A percentile compares a stretch with the other conserved stretches of the same genome.
Evolutionary conservation across 768 basidiomycete genomes (phyloP).

Genomic region (Leccinellum rugosiceps): DNA sequence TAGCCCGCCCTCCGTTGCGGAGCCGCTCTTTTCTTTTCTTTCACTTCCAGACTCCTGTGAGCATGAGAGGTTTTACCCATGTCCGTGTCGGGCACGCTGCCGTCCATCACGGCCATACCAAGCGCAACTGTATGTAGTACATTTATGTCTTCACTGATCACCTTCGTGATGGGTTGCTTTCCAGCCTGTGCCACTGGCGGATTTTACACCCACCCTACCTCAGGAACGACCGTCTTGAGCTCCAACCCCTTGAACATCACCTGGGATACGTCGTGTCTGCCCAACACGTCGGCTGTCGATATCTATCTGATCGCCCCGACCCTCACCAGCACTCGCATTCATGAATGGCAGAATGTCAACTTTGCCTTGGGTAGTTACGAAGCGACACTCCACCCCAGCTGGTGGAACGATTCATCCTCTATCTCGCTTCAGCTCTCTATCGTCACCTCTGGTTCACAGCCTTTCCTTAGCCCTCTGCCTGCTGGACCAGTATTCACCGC

Average conservation of each 20-base stretch:
- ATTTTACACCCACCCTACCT: conserved; percentile 57
- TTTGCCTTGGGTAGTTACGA: conserved; percentile 48
- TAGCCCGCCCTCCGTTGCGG: conserved; percentile 26
- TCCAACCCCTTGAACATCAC: conserved; percentile 50
- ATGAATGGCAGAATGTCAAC: conserved; percentile 55
- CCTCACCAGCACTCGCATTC: conserved; percentile 40
- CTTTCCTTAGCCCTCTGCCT: conserved; percentile 51
- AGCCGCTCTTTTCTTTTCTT: conserved; percentile 24
- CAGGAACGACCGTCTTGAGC: conserved; percentile 44
- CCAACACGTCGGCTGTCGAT: conserved; percentile 46
- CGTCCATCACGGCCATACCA: conserved; percentile 14
- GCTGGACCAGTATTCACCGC: conserved; percentile 71
- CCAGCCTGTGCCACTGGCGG: conserved; percentile 54
- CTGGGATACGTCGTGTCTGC: conserved; percentile 65
- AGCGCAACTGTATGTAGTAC: conserved; percentile 25
- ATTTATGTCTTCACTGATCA: not conserved
- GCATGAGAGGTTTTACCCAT: conserved; percentile 27
- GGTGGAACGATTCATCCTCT: conserved; percentile 63
- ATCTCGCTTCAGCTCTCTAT: conserved; percentile 58
- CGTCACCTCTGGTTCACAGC: conserved; percentile 45
- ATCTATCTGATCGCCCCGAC: conserved; percentile 64
- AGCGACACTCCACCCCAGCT: conserved; percentile 52
- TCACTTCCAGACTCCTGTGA: conserved; percentile 18
- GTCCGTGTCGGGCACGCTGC: conserved; percentile 26
- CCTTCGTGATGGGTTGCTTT: not conserved